A percentile compares a stretch with the other conserved stretches of the same genome.
Conservation (phyloP, 2,329 filamentous ascomycete species). For the Aspergillus piperis region DNA sequence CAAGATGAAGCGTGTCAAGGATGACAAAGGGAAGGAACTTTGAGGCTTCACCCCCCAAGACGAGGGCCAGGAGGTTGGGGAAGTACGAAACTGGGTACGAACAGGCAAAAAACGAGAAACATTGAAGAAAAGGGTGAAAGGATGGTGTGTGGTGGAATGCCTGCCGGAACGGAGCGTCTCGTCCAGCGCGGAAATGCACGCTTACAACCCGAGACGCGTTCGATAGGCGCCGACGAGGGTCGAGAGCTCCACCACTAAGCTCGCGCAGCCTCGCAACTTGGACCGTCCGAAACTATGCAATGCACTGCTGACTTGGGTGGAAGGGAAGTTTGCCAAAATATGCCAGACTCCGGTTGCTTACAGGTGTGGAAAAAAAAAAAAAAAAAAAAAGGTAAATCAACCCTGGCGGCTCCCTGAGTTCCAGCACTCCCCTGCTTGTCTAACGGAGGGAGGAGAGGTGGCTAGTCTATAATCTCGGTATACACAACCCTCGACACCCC, state of each 20-base stretch:
- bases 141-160: conserved; percentile 38
- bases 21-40: conserved; percentile 22
- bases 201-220: conserved; percentile 44
- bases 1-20: conserved; percentile 17
- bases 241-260: conserved; percentile 29
- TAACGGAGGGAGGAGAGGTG: no score
- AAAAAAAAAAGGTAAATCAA: background rate
- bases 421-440: background rate
- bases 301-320: conserved; percentile 4
- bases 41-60: conserved; percentile 19
- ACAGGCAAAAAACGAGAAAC: conserved; percentile 27
- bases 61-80: conserved; percentile 25
- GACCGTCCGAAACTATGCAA: conserved; percentile 19
- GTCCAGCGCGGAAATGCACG: conserved; percentile 44
- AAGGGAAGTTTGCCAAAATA: background rate
- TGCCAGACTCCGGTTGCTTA: background rate
- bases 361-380: no score
- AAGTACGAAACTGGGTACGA: conserved; percentile 25
- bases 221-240: conserved; percentile 40
- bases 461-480: background rate
- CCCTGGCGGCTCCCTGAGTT: background rate
- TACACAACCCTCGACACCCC: conserved; percentile 2
- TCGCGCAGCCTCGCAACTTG: conserved; percentile 22
- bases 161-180: conserved; percentile 36
- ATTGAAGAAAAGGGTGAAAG: conserved; percentile 27